Conservation (phyloP, 2,329 filamentous ascomycete species). For the Apiospora phragmitis region DNA sequence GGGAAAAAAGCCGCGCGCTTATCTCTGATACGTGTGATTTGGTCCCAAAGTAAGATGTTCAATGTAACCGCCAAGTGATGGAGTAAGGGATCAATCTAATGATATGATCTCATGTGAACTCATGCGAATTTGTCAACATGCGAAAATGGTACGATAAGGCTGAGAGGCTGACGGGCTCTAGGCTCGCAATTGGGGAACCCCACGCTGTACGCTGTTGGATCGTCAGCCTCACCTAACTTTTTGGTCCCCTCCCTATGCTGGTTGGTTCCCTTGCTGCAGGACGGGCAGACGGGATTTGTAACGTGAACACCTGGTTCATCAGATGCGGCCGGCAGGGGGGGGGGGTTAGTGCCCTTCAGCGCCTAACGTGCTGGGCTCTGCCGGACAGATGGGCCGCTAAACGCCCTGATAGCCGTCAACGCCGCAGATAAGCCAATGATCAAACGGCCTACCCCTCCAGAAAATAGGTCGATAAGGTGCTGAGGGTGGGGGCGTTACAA, state of each 20-base stretch:
- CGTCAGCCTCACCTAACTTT: background rate
- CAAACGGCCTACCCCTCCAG: background rate
- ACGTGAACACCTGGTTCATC: conserved; percentile 4
- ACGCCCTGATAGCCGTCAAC: background rate
- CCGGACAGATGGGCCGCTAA: background rate
- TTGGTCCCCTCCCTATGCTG: background rate
- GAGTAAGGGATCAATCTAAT: background rate
- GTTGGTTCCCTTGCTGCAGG: background rate
- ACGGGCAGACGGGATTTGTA: conserved; percentile 2
- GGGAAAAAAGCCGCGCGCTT: background rate
- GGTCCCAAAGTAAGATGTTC: background rate
- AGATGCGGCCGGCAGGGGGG: background rate
- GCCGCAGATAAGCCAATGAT: background rate
- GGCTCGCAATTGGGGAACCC: background rate
- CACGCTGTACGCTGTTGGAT: background rate
- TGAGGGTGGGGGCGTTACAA: conserved; percentile 4
- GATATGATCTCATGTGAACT: conserved; percentile 1
- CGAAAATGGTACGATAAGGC: conserved; percentile 6
- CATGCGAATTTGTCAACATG: background rate
- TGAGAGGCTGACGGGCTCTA: conserved; percentile 2
- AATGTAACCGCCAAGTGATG: background rate
- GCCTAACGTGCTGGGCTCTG: background rate
- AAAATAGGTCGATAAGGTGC: background rate
- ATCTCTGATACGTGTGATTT: background rate
- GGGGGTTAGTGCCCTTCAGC: background rate